phyloP scores from a whole-genome alignment of 257 asterid species.

The Capsicum pubescens region DNA sequence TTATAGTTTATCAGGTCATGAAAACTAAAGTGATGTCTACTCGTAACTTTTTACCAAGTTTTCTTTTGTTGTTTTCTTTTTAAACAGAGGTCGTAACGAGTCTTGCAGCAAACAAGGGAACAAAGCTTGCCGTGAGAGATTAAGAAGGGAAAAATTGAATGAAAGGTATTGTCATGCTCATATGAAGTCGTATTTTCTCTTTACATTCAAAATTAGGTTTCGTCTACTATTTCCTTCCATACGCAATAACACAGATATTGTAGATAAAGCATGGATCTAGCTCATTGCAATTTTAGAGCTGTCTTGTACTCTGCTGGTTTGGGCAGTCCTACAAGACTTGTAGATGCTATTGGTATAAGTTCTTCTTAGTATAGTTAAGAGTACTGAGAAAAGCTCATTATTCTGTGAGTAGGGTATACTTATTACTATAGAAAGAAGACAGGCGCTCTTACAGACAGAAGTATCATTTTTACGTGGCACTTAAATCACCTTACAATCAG shows the following conservation, averaged over 20 bases:
- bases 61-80: slow-evolving; percentile 29
- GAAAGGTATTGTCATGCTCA: slow-evolving; percentile 53
- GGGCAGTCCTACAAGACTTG: slow-evolving; percentile 1
- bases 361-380: background rate
- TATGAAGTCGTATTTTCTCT: slow-evolving; percentile 15
- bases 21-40: slow-evolving; percentile 7
- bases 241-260: background rate
- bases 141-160: slow-evolving; percentile 83
- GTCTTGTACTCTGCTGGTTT: slow-evolving; percentile 4
- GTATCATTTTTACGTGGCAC: background rate
- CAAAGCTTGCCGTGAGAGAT: slow-evolving; percentile 90
- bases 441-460: background rate
- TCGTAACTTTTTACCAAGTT: background rate
- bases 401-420: background rate
- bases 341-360: background rate
- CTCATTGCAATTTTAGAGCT: background rate
- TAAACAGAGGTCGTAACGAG: slow-evolving; percentile 67
- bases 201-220: background rate
- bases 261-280: background rate
- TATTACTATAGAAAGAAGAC: background rate
- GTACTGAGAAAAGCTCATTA: background rate
- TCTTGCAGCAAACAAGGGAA: slow-evolving; percentile 59
- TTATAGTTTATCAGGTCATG: slow-evolving; percentile 11
- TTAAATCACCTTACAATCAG: background rate
- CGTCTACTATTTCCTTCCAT: background rate